Percentiles rank a stretch among this genome's conserved stretches.
Conservation (phyloP, 2,329 filamentous ascomycete species). For the Whalleya microplaca region DNA sequence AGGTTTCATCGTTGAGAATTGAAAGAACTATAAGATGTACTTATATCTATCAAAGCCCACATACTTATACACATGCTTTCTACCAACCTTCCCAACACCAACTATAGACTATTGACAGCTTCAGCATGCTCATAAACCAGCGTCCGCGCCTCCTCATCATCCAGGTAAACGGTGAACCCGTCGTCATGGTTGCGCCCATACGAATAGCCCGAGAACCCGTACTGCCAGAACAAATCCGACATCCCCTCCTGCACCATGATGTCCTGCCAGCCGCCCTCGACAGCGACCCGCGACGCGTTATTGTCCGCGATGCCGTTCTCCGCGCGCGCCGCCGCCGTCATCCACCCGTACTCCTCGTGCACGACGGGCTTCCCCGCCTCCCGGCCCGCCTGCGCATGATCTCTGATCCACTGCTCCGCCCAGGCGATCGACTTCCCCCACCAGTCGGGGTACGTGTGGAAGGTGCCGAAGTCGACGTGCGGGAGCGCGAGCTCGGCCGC, state of each 20-base stretch:
- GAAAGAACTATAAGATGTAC: not conserved
- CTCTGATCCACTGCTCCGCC: conserved; percentile 58
- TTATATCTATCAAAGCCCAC: too few relatives aligned
- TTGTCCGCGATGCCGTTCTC: conserved; percentile 48
- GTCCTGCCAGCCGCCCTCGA: conserved; percentile 53
- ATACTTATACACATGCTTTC: not conserved
- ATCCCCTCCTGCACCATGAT: conserved; percentile 52
- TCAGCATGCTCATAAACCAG: conserved; percentile 50
- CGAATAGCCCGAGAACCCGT: conserved; percentile 53
- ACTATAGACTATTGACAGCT: conserved; percentile 42
- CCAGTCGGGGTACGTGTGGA: conserved; percentile 61
- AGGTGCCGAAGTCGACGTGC: conserved; percentile 57
- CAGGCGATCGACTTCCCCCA: conserved; percentile 57
- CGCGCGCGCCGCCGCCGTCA: conserved; percentile 52
- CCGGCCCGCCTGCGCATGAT: conserved; percentile 51
- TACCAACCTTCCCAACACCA: not conserved
- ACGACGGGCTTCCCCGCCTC: conserved; percentile 55
- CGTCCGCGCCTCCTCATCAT: conserved; percentile 50
- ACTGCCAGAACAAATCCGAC: conserved; percentile 61
- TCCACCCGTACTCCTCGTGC: conserved; percentile 60
- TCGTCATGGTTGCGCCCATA: conserved; percentile 59
- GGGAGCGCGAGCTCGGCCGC: conserved; percentile 52
- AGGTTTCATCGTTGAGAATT: not conserved
- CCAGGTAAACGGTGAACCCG: conserved; percentile 60
- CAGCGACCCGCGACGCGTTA: conserved; percentile 49